Base-by-base conservation (phyloP, 495 filamentous ascomycete genomes). In the Chaetomium tenue region DNA sequence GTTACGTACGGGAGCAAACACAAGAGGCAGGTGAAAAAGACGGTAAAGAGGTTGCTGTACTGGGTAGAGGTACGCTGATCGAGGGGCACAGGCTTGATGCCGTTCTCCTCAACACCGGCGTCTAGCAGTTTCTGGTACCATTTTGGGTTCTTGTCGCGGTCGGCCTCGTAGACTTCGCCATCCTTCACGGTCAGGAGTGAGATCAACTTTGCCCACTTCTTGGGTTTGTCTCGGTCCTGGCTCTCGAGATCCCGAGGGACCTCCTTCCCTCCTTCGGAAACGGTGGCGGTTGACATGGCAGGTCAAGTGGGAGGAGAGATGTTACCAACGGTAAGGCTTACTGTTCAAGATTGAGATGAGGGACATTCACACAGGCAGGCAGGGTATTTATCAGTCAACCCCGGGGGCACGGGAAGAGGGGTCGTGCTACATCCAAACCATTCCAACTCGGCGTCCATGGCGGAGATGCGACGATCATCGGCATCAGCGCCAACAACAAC, bases 31-130 rank as follows among this genome's bases (percentile, higher is more conserved):
- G 77, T 77, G 59, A 79, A 78, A 67, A 80, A 81, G 22, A 81
- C 72, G 16, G 78, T 80, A 26, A 82, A 81, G 12, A 82, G 62
- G 64, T 84, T 83, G 71, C 74, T 78, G 63, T 83, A 85, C 15
- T 77, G 75, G 33, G 71, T 82, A 30, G 75, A 75, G 1, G 77
- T 83, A n/a, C 83, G 73, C 67, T 81, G 76, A 52, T 83, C 80
- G 15, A 83, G 66, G 1, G 82, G 82, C 11, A 85, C 81, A 1
- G 82, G 82, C 63, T 81, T 79, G 61, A 83, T 81, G 30, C 83
- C 83, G 65, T 83, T 78, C 61, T 81, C 76, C 61, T 84, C 80
- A 40, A 81, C 68, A 12, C 76, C 58, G 75, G 79, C 67, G 74
- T 86, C 70, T 71, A 87, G 66, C 66, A 82, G 44, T 63, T 69